A percentile compares a stretch with the other conserved stretches of the same genome.
phyloP scores from a whole-genome alignment of 768 basidiomycete genomes.

The Russula earlei region DNA sequence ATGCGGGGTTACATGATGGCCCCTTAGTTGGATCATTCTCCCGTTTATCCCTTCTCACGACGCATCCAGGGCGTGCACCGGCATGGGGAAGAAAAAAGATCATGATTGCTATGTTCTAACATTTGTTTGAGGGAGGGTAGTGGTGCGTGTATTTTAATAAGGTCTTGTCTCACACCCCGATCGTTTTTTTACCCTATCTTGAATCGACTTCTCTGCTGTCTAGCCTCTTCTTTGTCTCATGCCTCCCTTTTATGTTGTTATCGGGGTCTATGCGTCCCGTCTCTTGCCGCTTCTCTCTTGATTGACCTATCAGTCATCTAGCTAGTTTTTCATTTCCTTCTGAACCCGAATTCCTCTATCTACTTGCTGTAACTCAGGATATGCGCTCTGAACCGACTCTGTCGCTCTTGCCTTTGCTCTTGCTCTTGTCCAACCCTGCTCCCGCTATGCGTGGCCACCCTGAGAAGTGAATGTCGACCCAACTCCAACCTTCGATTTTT shows the following conservation, averaged over 20 bases:
- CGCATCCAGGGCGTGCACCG: no score
- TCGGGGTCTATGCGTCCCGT: not conserved
- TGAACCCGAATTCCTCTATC: slow-evolving; percentile 3
- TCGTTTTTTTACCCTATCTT: not conserved
- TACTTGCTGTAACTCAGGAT: slow-evolving; percentile 6
- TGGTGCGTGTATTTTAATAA: not conserved
- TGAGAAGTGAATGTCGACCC: no score
- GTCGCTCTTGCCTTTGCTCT: not conserved
- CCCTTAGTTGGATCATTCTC: not conserved
- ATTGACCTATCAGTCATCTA: not conserved
- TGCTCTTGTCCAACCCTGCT: not conserved
- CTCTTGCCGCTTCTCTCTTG: not conserved
- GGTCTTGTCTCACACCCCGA: no score
- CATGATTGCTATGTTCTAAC: no score
- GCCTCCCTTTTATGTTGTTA: not conserved
- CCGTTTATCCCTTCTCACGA: not conserved
- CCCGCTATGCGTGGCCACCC: no score
- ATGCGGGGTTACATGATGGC: slow-evolving; percentile 13
- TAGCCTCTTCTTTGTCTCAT: not conserved
- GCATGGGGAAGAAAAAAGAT: not conserved
- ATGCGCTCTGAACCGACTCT: slow-evolving; percentile 7
- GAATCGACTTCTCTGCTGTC: not conserved
- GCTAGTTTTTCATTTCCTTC: not conserved
- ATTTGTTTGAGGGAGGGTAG: not conserved
- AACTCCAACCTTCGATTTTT: no score